A percentile compares a stretch with the other conserved stretches of the same genome.
Evolutionary conservation across 208 protist species (phyloP).

Genomic region (Vickermania ingenoplastis): DNA sequence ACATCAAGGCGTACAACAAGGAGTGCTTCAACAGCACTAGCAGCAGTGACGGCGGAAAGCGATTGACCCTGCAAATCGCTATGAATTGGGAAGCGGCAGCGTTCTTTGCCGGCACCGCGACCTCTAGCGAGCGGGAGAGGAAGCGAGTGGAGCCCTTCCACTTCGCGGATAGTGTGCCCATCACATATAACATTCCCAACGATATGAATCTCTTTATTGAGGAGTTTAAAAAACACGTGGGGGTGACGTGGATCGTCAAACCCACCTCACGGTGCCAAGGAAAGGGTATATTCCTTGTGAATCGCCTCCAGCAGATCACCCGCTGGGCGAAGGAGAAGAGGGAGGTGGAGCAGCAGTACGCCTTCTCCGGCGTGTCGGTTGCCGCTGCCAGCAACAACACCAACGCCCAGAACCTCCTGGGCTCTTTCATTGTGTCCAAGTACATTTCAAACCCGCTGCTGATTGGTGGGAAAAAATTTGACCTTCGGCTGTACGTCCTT

Average conservation of each 20-base stretch:
- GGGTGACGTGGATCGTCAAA: slow-evolving; percentile 94
- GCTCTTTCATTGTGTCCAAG: slow-evolving; percentile 85
- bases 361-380: not conserved
- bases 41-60: not conserved
- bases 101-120: not conserved
- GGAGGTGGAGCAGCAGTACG: slow-evolving; percentile 23
- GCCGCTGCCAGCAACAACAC: not conserved
- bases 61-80: slow-evolving; percentile 27
- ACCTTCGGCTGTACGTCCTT: slow-evolving; percentile 96
- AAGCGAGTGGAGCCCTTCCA: slow-evolving; percentile 10
- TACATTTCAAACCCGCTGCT: slow-evolving; percentile 95
- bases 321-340: slow-evolving; percentile 66
- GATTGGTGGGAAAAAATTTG: slow-evolving; percentile 96
- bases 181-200: slow-evolving; percentile 91
- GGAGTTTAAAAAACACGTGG: slow-evolving; percentile 81
- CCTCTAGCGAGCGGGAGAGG: not conserved
- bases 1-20: slow-evolving; percentile 89
- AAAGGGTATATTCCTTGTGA: slow-evolving; percentile 95
- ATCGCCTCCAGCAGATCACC: slow-evolving; percentile 82
- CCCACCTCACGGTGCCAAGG: slow-evolving; percentile 90
- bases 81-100: slow-evolving; percentile 24
- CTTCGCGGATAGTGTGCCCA: slow-evolving; percentile 85
- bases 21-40: slow-evolving; percentile 14
- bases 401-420: slow-evolving; percentile 15
- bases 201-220: slow-evolving; percentile 93